These are phyloP conservation scores for Parietichytrium sp. DNA, from an alignment of 108 stramenopile species.

Conservation along the genomic window DNA sequence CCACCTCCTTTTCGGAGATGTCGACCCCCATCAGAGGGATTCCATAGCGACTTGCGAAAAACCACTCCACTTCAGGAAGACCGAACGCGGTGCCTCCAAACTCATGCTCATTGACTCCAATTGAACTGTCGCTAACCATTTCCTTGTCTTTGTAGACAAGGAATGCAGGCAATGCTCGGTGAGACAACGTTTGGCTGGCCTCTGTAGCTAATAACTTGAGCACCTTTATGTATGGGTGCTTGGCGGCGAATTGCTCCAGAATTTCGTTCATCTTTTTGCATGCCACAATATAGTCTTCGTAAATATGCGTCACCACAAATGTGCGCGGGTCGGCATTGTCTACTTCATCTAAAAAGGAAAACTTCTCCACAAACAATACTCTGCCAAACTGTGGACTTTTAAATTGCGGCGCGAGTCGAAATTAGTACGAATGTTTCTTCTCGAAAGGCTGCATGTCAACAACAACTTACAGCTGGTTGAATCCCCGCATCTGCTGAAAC, in stretches of 20 bases:
- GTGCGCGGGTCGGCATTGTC: slow-evolving; percentile 28
- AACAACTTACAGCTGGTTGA: neutral
- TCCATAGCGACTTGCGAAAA: neutral
- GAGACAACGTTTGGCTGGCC: slow-evolving; percentile 5
- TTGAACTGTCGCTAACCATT: neutral
- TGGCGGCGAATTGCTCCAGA: slow-evolving; percentile 1
- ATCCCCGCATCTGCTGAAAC: slow-evolving; percentile 12
- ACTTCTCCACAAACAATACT: slow-evolving; percentile 26
- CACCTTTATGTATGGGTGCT: slow-evolving; percentile 1
- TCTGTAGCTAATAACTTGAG: slow-evolving; percentile 13
- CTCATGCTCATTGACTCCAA: slow-evolving; percentile 20
- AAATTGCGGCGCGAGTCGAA: too few relatives aligned
- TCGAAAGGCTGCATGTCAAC: too few relatives aligned
- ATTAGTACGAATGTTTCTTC: too few relatives aligned
- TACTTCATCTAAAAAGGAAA: slow-evolving; percentile 1
- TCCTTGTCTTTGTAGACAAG: neutral
- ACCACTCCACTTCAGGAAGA: neutral
- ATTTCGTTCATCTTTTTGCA: slow-evolving; percentile 10
- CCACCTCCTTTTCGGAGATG: neutral
- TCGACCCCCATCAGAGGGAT: slow-evolving; percentile 31
- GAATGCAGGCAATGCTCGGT: slow-evolving; percentile 23
- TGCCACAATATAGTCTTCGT: slow-evolving; percentile 30
- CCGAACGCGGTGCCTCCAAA: slow-evolving; percentile 8
- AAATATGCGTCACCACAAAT: slow-evolving; percentile 28
- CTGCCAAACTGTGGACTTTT: slow-evolving; percentile 23